Percentiles rank a stretch among this genome's conserved stretches.
Evolutionary conservation across 1,284 basidiomycete species (phyloP).

Genomic region (Apiotrichum montevideense): DNA sequence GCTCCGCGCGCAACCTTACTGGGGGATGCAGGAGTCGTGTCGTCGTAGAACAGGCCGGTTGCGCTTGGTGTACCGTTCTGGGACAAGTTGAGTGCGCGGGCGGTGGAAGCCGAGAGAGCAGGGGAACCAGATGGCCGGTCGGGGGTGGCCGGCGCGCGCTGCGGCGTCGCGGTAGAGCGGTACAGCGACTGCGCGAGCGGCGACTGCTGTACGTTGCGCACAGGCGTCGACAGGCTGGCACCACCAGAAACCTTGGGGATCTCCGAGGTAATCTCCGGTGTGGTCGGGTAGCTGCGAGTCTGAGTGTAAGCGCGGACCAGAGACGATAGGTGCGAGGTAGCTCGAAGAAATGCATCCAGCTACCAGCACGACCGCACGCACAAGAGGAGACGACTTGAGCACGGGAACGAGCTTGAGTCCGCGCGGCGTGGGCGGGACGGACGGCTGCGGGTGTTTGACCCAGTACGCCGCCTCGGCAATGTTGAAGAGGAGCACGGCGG

Average conservation of each 20-base stretch:
- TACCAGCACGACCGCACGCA: conserved; percentile 13
- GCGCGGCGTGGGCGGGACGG: conserved; percentile 1
- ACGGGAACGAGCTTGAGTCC: conserved; percentile 15
- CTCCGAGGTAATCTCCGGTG: neutral
- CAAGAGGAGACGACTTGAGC: conserved; percentile 34
- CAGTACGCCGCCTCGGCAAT: conserved; percentile 28
- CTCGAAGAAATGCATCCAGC: neutral
- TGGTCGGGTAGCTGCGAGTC: neutral
- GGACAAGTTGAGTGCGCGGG: conserved; percentile 27
- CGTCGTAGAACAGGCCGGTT: conserved; percentile 36
- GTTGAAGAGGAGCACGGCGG: conserved; percentile 24
- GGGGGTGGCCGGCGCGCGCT: neutral
- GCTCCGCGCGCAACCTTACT: conserved; percentile 10
- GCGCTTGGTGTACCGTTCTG: conserved; percentile 15
- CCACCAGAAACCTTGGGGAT: too few relatives aligned
- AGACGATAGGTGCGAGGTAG: neutral
- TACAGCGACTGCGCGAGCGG: conserved; percentile 12
- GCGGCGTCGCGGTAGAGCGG: conserved; percentile 9
- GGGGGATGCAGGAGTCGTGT: conserved; percentile 6
- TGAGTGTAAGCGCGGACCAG: too few relatives aligned
- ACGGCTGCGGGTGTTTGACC: conserved; percentile 23
- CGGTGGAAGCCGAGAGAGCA: conserved; percentile 23
- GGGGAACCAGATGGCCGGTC: conserved; percentile 1
- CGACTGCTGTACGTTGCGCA: conserved; percentile 3
- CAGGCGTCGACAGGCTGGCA: neutral